A percentile compares a stretch with the other conserved stretches of the same genome.
Evolutionary conservation across 192 early-diverging fungal genomes (phyloP).

Genomic region (Piromyces finnis): DNA sequence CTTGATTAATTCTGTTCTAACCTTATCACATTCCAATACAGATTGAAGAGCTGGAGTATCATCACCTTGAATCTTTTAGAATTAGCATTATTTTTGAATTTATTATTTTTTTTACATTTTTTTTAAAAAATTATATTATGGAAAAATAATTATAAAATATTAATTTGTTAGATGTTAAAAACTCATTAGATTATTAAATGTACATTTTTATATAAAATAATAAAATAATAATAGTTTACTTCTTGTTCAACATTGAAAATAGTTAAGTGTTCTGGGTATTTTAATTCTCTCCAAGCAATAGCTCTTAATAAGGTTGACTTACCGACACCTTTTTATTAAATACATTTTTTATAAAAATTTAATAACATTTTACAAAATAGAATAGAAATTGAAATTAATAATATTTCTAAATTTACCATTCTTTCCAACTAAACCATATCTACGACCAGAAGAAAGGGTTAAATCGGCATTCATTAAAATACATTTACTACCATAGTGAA

Average conservation of each 20-base stretch:
- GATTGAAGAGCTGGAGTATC: constrained; percentile 70
- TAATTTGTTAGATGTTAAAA: too few species aligned
- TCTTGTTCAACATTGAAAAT: constrained; percentile 98
- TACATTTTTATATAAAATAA: too few species aligned
- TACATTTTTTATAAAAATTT: too few species aligned
- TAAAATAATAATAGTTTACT: constrained; percentile 18
- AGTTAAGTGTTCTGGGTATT: constrained; percentile 74
- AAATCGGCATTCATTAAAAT: constrained; percentile 78
- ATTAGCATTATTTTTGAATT: not conserved
- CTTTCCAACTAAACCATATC: constrained; percentile 89
- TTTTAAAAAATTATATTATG: too few species aligned
- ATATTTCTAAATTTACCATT: constrained; percentile 64
- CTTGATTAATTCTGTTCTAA: constrained; percentile 71
- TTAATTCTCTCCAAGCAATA: constrained; percentile 67
- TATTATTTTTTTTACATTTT: too few species aligned
- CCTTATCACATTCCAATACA: constrained; percentile 83
- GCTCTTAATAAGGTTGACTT: constrained; percentile 66
- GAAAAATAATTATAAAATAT: too few species aligned
- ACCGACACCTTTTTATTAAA: not conserved
- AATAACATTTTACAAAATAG: too few species aligned
- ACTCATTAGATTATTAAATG: too few species aligned
- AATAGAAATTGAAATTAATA: too few species aligned
- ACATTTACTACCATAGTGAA: constrained; percentile 79
- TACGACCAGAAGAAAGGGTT: constrained; percentile 65
- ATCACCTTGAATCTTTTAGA: constrained; percentile 63